Conservation (phyloP, 129 eudicot species). For the Arctium minus region DNA sequence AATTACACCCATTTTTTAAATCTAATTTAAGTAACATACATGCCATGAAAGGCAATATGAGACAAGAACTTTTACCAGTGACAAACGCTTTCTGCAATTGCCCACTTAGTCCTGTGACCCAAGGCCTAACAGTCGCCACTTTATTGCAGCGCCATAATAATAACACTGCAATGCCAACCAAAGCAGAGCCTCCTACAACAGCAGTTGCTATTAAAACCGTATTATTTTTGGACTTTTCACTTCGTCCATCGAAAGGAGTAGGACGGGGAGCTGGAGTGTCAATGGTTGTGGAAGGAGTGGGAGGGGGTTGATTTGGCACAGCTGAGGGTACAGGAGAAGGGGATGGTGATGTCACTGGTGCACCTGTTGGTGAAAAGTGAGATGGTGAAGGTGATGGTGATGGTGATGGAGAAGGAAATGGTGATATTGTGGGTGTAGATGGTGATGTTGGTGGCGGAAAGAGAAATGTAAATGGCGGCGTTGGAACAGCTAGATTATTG, state of each 20-base stretch:
- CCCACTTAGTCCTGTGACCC: constrained; percentile 92
- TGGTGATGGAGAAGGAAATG: neutral
- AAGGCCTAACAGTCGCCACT: constrained; percentile 64
- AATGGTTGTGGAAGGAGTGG: constrained; percentile 7
- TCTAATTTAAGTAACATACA: neutral
- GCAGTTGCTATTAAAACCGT: constrained; percentile 21
- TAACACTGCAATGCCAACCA: constrained; percentile 36
- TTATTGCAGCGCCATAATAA: constrained; percentile 42
- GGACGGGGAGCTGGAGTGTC: constrained; percentile 24
- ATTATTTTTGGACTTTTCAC: neutral
- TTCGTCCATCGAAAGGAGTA: neutral
- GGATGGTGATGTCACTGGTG: constrained; percentile 30
- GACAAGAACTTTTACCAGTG: constrained; percentile 44
- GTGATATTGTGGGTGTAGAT: neutral
- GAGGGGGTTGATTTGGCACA: constrained; percentile 11
- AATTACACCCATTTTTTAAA: neutral
- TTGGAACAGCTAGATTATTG: neutral
- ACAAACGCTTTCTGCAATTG: constrained; percentile 89
- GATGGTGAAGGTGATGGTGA: constrained; percentile 28
- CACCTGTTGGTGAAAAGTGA: constrained; percentile 21
- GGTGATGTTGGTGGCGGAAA: neutral
- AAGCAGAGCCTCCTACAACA: constrained; percentile 44
- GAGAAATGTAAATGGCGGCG: neutral
- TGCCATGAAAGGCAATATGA: neutral
- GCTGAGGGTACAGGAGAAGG: constrained; percentile 30